Evolutionary conservation across 305 asterid species (phyloP).

Genomic region (Fraxinus sp.): DNA sequence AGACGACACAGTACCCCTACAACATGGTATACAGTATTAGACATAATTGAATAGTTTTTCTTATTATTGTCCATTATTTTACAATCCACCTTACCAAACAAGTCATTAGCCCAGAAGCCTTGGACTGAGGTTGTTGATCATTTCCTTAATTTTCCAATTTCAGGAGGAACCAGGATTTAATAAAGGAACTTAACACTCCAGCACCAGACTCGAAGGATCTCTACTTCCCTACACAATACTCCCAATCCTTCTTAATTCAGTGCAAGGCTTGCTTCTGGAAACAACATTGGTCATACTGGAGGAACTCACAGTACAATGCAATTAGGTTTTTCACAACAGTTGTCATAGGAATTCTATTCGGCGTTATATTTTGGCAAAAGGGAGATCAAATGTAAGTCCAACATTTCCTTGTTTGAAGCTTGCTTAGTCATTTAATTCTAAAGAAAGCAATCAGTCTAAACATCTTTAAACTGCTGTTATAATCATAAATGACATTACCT

Average conservation of each 20-base stretch:
- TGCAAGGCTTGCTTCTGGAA: constrained; percentile 55
- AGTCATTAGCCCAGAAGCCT: background rate
- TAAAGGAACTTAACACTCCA: constrained; percentile 40
- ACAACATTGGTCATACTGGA: constrained; percentile 54
- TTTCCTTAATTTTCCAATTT: constrained; percentile 3
- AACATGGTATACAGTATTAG: background rate
- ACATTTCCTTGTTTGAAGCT: background rate
- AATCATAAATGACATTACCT: background rate
- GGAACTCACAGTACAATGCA: constrained; percentile 45
- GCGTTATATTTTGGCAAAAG: constrained; percentile 44
- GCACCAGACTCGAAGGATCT: constrained; percentile 30
- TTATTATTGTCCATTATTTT: background rate
- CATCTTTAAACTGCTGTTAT: background rate
- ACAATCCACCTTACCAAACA: background rate
- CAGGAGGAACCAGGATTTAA: constrained; percentile 45
- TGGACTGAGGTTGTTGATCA: background rate
- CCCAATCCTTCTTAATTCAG: constrained; percentile 41
- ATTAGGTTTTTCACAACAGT: constrained; percentile 40
- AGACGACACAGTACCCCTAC: background rate
- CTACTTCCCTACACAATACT: constrained; percentile 41
- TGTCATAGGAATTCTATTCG: constrained; percentile 40
- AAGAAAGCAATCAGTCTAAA: background rate
- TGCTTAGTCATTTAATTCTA: background rate
- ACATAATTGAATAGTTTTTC: background rate
- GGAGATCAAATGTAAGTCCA: constrained; percentile 39